phyloP scores from a whole-genome alignment of 768 basidiomycete genomes.

The Suillus fuscotomentosus region DNA sequence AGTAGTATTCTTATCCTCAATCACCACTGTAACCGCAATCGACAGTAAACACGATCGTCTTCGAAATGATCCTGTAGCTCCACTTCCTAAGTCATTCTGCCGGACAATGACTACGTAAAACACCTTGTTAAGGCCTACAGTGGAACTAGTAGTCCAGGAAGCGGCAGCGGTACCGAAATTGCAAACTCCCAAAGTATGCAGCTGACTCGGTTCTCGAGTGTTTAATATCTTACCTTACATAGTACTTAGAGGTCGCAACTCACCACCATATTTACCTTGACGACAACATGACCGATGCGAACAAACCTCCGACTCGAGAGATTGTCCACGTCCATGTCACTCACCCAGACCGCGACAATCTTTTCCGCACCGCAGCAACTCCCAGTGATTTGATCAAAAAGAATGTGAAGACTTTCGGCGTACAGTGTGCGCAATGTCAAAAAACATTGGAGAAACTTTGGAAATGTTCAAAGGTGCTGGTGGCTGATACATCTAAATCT shows the following conservation, averaged over 20 bases:
- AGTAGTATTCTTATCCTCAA: too few species aligned
- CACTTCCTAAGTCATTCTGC: too few species aligned
- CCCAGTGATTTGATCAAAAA: constrained; percentile 13
- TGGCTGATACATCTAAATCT: neutral
- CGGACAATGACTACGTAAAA: neutral
- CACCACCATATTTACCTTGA: neutral
- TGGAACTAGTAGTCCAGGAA: neutral
- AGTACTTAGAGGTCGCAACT: too few species aligned
- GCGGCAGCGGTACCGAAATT: neutral
- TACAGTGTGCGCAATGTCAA: constrained; percentile 15
- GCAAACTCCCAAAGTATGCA: neutral
- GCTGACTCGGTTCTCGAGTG: too few species aligned
- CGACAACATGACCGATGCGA: neutral
- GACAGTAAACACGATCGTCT: too few species aligned
- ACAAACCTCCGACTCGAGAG: neutral
- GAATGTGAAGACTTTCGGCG: constrained; percentile 4
- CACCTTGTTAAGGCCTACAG: neutral
- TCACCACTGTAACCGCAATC: too few species aligned
- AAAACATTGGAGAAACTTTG: constrained; percentile 7
- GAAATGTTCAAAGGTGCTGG: constrained; percentile 13
- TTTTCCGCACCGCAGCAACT: constrained; percentile 9
- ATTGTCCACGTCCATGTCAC: constrained; percentile 8
- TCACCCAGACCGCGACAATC: constrained; percentile 10
- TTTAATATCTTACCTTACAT: neutral
- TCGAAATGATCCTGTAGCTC: too few species aligned